phyloP scores from a whole-genome alignment of 257 asterid species.

The Solanum ossicruentum region DNA sequence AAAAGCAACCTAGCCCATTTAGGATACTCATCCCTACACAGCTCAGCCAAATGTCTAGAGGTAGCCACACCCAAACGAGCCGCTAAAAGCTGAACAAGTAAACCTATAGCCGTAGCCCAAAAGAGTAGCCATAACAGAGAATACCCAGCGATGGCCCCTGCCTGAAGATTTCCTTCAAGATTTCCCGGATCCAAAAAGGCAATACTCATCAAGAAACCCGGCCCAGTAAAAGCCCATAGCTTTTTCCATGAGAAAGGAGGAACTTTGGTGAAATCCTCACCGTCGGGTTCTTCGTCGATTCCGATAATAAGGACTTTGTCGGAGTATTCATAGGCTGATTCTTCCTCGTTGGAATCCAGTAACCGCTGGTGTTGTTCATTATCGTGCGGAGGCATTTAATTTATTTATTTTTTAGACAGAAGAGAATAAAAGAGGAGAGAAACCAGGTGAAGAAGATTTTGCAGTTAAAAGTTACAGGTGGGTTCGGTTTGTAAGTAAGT shows the following conservation, averaged over 20 bases:
- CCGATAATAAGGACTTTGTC: slow-evolving; percentile 52
- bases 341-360: slow-evolving; percentile 7
- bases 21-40: slow-evolving; percentile 73
- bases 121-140: slow-evolving; percentile 60
- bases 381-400: slow-evolving; percentile 10
- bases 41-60: slow-evolving; percentile 65
- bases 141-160: slow-evolving; percentile 80
- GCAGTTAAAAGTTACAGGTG: background rate
- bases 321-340: slow-evolving; percentile 40
- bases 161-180: slow-evolving; percentile 77
- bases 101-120: slow-evolving; percentile 84
- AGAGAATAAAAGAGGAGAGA: background rate
- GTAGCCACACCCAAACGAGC: slow-evolving; percentile 76
- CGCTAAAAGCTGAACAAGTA: slow-evolving; percentile 56
- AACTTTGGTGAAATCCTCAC: slow-evolving; percentile 21
- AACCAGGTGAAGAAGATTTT: background rate
- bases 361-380: slow-evolving; percentile 12
- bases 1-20: slow-evolving; percentile 60
- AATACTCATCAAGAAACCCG: slow-evolving; percentile 73
- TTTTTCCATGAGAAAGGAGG: slow-evolving; percentile 78
- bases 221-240: slow-evolving; percentile 81
- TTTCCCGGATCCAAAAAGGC: slow-evolving; percentile 83
- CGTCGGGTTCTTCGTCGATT: slow-evolving; percentile 40
- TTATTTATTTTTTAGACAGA: background rate
- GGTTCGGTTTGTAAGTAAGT: background rate